Evolutionary conservation across 768 basidiomycete species (phyloP), one percentile per base, ranked within the genome.

Genomic region (Boletus coccyginus): DNA sequence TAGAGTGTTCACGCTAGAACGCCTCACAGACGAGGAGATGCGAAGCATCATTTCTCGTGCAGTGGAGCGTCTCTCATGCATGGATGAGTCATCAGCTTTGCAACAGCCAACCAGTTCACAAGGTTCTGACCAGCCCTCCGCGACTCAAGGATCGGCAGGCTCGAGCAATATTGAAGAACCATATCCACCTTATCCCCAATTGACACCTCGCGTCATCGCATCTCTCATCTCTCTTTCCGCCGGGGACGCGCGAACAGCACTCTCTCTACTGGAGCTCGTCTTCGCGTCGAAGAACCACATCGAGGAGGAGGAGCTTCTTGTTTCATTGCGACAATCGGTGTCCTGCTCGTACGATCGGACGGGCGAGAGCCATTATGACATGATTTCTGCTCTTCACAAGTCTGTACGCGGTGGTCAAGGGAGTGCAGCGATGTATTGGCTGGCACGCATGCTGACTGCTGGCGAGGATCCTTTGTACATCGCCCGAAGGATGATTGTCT

Each of bases 311-410:
- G 69, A 74, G 33, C 73, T 94, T 16, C 77, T 90, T 62, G 65
- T 72, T 17, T 76, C 80, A 16, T 72, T 94, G 54, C 79, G 83
- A 54, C 79, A 78, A 39, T 87, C 88, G 36, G 85, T 82, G 16
- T 80, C 82, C 13, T 78, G 81, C 32, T 79, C 86, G 7, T 91
- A 89, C 65, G 89, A 93, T 68, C 81, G 91, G 35, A 80, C 81
- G 10, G 90, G 90, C 4, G 92, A 93, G 59, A 78, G 78, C 56
- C 81, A 77, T 55, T 92, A 91, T 65, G 90, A 92, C 68, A 85
- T 89, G 83, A 92, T 91, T 61, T 88, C 85, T 33, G 91, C 88
- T 3, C 74, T 94, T 61, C 92, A 94, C 73, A 94, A 94, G 70
- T 84, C 83, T 55, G 80, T 94, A 35, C 80, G 92, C 35, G 92